phyloP scores from a whole-genome alignment of 2,329 filamentous ascomycete genomes.

The Phyllosticta citrichinensis region DNA sequence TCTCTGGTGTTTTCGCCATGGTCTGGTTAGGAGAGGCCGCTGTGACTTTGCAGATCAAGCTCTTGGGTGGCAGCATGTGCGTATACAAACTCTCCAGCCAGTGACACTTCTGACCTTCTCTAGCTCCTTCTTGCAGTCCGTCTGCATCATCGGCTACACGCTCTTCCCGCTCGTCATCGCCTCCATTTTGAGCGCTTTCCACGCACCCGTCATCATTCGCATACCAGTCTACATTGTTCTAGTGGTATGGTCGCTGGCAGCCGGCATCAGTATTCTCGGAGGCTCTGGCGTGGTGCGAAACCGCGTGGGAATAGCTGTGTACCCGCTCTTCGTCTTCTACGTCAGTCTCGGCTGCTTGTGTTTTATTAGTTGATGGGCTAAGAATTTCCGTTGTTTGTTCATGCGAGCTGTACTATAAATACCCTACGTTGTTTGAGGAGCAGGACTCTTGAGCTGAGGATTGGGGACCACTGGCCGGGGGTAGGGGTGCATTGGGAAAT shows the following conservation, averaged over 20 bases:
- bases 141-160: conserved; percentile 97
- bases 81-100: conserved; percentile 34
- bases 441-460: conserved; percentile 3
- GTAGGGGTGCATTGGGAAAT: background rate
- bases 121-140: conserved; percentile 93
- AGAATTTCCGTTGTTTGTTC: background rate
- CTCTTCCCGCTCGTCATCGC: conserved; percentile 95
- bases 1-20: conserved; percentile 92
- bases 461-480: background rate
- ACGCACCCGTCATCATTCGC: conserved; percentile 67
- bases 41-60: conserved; percentile 95
- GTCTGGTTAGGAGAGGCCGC: conserved; percentile 96
- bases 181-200: conserved; percentile 73
- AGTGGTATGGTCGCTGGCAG: conserved; percentile 85
- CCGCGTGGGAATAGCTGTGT: conserved; percentile 85
- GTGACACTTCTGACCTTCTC: conserved; percentile 1
- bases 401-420: conserved; percentile 5
- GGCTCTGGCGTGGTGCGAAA: conserved; percentile 95
- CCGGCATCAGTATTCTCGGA: conserved; percentile 89
- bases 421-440: conserved; percentile 5
- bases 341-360: conserved; percentile 85
- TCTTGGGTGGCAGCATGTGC: conserved; percentile 94
- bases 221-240: conserved; percentile 87
- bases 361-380: conserved; percentile 69
- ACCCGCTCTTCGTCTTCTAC: conserved; percentile 92